Base-by-base conservation (phyloP, 441 rosid species). In the Kokia cookei region DNA sequence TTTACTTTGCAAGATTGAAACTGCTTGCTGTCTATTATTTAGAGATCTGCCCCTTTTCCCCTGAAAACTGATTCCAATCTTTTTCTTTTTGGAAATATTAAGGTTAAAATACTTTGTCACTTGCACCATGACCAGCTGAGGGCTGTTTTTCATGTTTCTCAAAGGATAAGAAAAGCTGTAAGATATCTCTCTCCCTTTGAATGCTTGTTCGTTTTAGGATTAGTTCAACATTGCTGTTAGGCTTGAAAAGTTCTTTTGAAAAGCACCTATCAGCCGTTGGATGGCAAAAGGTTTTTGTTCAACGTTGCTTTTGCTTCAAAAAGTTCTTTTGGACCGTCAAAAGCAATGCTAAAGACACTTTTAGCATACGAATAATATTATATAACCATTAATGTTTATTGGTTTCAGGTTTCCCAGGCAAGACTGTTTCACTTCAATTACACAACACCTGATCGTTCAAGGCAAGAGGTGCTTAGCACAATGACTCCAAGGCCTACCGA, bases 81-180 rank as follows among this genome's bases (percentile, higher is more conserved):
- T 71, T 72, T 45, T 35, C 57, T 70, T 73, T 40, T 42, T 75
- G 58, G 51, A 27, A 75, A 57, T 77, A 14, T 85, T 40, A 27
- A 94, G 97, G 94, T 94, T 61, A 92, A 89, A 82, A 85, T 92
- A 73, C 89, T 94, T 2, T 93, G 99, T 73, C 93, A 93, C 85
- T 81, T 94, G 73, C 99, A 94, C 71, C 98, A 94, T 86, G 99
- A 94, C 79, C 93, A 93, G 79, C 86, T 94, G 76, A 88, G 82
- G 83, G 90, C 98, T 3, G 96, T 86, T 70, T 94, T 94, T 79
- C 99, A 94, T 82, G 99, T 93, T 65, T 92, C 96, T 53, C 88
- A 78, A 68, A 88, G 92, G 76, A 81, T 93, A 74, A 88, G 97
- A 79, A 87, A 71, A 72, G 97, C 98, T 71, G 99, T 94, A 85